These are phyloP conservation scores for Byssoonygena ceratinophila DNA, from an alignment of 2,329 filamentous ascomycete genomes.

Conservation along the genomic window DNA sequence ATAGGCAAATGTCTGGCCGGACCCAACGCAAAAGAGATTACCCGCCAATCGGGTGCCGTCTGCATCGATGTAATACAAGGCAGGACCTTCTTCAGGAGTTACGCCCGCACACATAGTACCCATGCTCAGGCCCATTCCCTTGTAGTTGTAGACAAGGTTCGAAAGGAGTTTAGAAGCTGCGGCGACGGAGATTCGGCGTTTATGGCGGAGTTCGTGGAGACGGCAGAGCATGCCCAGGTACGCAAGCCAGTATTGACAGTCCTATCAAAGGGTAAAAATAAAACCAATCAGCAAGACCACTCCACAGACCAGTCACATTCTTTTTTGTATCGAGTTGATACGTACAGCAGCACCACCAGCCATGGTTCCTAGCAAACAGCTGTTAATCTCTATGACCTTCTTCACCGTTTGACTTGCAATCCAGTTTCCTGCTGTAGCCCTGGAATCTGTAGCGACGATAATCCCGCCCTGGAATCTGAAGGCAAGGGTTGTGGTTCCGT, in stretches of 20 bases:
- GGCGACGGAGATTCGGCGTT: slow-evolving; percentile 94
- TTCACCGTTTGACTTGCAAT: slow-evolving; percentile 99
- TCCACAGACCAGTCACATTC: neutral
- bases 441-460: slow-evolving; percentile 94
- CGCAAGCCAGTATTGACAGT: slow-evolving; percentile 99
- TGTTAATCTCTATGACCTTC: slow-evolving; percentile 99
- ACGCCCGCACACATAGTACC: slow-evolving; percentile 99
- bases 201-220: slow-evolving; percentile 97
- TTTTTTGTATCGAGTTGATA: slow-evolving; percentile 14
- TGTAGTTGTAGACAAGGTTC: slow-evolving; percentile 97
- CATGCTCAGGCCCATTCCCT: slow-evolving; percentile 97
- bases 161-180: slow-evolving; percentile 97
- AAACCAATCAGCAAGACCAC: neutral
- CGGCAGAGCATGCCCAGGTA: slow-evolving; percentile 99
- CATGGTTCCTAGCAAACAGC: slow-evolving; percentile 89
- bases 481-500: slow-evolving; percentile 94
- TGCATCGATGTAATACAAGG: slow-evolving; percentile 97
- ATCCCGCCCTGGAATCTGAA: slow-evolving; percentile 98
- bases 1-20: slow-evolving; percentile 96
- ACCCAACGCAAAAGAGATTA: slow-evolving; percentile 96
- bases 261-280: slow-evolving; percentile 37
- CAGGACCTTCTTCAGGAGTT: slow-evolving; percentile 79
- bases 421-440: slow-evolving; percentile 96
- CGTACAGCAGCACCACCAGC: slow-evolving; percentile 84
- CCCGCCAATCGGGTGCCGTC: slow-evolving; percentile 87